phyloP scores from a whole-genome alignment of 2,329 filamentous ascomycete genomes.

The Dryadomyces sulphureus region DNA sequence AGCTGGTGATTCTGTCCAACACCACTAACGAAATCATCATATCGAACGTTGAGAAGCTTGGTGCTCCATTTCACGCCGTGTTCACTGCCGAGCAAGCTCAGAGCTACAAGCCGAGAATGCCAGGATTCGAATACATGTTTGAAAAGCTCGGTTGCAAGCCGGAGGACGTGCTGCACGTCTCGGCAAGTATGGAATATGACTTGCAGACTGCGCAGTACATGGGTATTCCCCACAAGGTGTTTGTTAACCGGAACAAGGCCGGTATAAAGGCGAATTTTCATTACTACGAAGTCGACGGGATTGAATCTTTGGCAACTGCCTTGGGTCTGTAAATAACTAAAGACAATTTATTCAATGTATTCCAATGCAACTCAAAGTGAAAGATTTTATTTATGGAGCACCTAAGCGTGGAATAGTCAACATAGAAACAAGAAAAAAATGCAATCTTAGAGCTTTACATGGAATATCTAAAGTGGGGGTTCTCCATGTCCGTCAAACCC shows the following conservation, averaged over 20 bases:
- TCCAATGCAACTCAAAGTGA: too few species aligned
- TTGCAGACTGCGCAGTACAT: background rate
- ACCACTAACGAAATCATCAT: background rate
- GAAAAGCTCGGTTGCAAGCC: background rate
- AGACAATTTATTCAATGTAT: too few species aligned
- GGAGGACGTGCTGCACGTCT: constrained; percentile 1
- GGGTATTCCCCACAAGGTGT: constrained; percentile 1
- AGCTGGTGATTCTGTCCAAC: constrained; percentile 2
- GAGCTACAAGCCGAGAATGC: constrained; percentile 2
- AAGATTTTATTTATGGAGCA: too few species aligned
- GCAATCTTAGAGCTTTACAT: background rate
- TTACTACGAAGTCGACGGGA: constrained; percentile 1
- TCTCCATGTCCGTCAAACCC: constrained; percentile 37
- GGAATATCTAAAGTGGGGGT: constrained; percentile 29
- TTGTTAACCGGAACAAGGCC: background rate
- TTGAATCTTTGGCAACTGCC: background rate
- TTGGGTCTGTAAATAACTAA: background rate
- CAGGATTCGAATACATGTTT: constrained; percentile 1
- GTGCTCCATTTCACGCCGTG: background rate
- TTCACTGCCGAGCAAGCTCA: constrained; percentile 1
- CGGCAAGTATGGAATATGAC: constrained; percentile 1
- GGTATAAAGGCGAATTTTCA: background rate
- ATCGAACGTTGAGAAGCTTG: constrained; percentile 1
- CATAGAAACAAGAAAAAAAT: background rate
- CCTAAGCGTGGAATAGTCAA: too few species aligned